A percentile compares a stretch with the other conserved stretches of the same genome.
These are phyloP conservation scores for Sugiyamaella xylanicola DNA, from an alignment of 1,139 yeast genomes.

Conservation along the genomic window DNA sequence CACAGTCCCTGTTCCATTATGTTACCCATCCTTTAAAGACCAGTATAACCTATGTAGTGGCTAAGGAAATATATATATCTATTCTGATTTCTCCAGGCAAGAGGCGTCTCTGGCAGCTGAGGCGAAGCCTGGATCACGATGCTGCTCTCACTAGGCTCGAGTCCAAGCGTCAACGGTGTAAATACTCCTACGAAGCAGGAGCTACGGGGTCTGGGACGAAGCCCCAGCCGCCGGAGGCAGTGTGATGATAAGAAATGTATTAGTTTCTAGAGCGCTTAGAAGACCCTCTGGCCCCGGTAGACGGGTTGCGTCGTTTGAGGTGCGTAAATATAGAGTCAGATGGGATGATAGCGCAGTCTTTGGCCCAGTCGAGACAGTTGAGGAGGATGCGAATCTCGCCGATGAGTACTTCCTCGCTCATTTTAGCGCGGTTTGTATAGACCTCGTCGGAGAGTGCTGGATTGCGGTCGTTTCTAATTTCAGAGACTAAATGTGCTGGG, in stretches of 20 bases:
- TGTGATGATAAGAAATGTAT: not conserved
- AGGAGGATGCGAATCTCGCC: constrained; percentile 35
- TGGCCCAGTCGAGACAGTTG: constrained; percentile 28
- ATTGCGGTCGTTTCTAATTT: constrained; percentile 21
- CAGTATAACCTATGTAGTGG: not conserved
- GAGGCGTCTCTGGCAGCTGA: not conserved
- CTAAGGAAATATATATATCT: not conserved
- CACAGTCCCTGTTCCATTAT: not conserved
- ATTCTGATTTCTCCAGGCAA: not conserved
- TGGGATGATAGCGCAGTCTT: constrained; percentile 21
- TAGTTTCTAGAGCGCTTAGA: constrained; percentile 8
- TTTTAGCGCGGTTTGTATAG: constrained; percentile 27
- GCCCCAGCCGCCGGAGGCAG: constrained; percentile 5
- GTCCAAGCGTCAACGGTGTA: not conserved
- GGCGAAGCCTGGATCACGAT: not conserved
- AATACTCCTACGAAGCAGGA: not conserved
- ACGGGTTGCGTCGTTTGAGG: constrained; percentile 1
- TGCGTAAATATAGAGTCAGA: constrained; percentile 15
- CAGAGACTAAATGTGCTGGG: constrained; percentile 24
- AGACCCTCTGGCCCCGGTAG: not conserved
- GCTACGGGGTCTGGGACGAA: not conserved
- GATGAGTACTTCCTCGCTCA: constrained; percentile 34
- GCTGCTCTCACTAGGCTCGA: not conserved
- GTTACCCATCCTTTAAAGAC: constrained; percentile 1
- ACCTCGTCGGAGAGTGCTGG: constrained; percentile 25